Conservation (phyloP, 306 rosid genomes). For the Malus domestica region DNA sequence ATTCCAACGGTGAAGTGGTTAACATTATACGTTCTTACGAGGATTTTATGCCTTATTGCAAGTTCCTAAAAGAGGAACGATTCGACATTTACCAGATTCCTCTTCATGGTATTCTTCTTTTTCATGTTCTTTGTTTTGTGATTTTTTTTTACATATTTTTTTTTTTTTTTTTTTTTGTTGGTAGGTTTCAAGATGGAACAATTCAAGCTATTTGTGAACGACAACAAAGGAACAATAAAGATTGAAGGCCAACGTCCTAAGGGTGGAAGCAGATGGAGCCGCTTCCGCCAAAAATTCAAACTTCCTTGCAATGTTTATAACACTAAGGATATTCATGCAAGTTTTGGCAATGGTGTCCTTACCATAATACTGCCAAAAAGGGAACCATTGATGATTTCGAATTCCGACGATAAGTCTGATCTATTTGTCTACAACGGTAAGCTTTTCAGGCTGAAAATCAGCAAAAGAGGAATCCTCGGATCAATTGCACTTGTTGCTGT, state of each 20-base stretch:
- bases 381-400: background rate
- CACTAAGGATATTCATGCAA: background rate
- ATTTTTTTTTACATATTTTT: background rate
- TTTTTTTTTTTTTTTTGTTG: background rate
- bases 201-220: background rate
- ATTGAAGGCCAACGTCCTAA: background rate
- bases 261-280: background rate
- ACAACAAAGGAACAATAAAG: background rate
- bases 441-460: background rate
- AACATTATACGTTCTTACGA: background rate
- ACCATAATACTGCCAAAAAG: background rate
- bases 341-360: slow-evolving; percentile 1
- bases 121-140: background rate
- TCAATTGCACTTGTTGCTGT: background rate
- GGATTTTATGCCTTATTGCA: background rate
- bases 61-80: background rate
- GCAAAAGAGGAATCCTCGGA: background rate
- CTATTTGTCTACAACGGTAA: background rate
- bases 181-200: background rate
- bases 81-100: background rate
- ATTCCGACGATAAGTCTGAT: background rate
- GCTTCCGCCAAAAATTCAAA: slow-evolving; percentile 2
- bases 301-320: background rate
- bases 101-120: background rate
- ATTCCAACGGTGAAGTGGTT: background rate